phyloP scores from a whole-genome alignment of 148 eudicot genomes.

The Cornus suecica region DNA sequence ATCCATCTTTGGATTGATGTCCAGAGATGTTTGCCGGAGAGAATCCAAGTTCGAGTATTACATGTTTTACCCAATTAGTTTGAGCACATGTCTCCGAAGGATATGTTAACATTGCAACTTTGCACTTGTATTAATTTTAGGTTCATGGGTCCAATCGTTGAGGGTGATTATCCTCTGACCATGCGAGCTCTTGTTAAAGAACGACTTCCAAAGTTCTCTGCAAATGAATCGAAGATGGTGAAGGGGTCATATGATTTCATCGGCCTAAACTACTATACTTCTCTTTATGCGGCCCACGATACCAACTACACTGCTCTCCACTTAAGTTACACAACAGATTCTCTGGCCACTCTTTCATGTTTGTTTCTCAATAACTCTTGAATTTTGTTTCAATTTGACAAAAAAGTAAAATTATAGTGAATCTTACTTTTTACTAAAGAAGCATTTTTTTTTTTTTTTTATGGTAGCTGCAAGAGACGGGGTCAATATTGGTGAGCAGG shows the following conservation, averaged over 20 bases:
- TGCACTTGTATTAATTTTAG: conserved; percentile 1
- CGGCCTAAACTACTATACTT: conserved; percentile 51
- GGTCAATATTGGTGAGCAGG: background rate
- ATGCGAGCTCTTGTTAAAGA: conserved; percentile 21
- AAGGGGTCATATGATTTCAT: conserved; percentile 47
- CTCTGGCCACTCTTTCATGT: conserved; percentile 30
- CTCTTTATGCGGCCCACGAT: conserved; percentile 38
- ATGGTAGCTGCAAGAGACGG: background rate
- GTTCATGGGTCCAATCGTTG: conserved; percentile 30
- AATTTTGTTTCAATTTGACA: no score
- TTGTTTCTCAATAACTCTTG: background rate
- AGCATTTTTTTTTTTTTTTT: no score
- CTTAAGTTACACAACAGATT: conserved; percentile 34
- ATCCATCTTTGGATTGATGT: no score
- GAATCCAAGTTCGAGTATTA: no score
- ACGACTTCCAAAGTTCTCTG: conserved; percentile 28
- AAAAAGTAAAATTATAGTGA: no score
- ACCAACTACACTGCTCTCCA: conserved; percentile 12
- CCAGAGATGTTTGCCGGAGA: no score
- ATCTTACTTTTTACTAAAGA: no score
- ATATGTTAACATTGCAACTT: no score
- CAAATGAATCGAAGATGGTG: conserved; percentile 15
- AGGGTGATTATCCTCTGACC: conserved; percentile 18
- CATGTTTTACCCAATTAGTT: no score
- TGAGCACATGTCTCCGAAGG: no score